phyloP scores from a whole-genome alignment of 352 stramenopile genomes.

The Phytopythium oedochilum region DNA sequence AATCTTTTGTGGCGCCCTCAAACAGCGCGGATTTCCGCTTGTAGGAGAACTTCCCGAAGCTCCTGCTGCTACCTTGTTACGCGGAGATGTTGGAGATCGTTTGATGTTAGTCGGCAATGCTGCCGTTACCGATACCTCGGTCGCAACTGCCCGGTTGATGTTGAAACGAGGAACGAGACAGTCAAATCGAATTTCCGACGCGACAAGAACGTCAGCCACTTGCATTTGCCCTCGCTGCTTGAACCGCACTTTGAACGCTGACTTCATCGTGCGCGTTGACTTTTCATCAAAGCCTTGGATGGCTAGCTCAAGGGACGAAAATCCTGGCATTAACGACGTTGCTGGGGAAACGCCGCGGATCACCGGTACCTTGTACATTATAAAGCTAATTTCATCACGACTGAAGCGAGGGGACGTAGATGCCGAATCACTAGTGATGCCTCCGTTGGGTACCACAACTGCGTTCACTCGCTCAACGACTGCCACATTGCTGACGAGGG shows the following conservation, averaged over 20 bases:
- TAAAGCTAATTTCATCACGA: constrained; percentile 61
- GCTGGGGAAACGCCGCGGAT: constrained; percentile 50
- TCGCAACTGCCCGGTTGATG: constrained; percentile 36
- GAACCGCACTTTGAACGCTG: constrained; percentile 52
- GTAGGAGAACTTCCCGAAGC: background rate
- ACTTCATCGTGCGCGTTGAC: constrained; percentile 27
- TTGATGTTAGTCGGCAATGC: constrained; percentile 3
- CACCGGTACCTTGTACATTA: constrained; percentile 57
- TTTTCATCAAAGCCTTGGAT: constrained; percentile 66
- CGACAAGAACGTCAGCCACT: constrained; percentile 39
- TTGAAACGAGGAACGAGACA: constrained; percentile 62
- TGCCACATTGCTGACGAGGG: constrained; percentile 8
- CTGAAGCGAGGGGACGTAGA: constrained; percentile 31
- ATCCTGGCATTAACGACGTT: constrained; percentile 31
- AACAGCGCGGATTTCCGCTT: constrained; percentile 5
- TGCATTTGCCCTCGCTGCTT: constrained; percentile 74
- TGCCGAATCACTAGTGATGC: background rate
- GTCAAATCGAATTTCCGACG: constrained; percentile 40
- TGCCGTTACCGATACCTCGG: constrained; percentile 15
- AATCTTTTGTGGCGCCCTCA: constrained; percentile 23
- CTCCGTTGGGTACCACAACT: background rate
- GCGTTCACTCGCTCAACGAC: background rate
- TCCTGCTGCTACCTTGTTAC: background rate
- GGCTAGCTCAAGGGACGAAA: constrained; percentile 45
- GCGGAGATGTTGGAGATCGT: background rate